Percentiles rank a stretch among this genome's conserved stretches.
Evolutionary conservation across 2,329 filamentous ascomycete genomes (phyloP).

Genomic region (Clonostachys byssicola): DNA sequence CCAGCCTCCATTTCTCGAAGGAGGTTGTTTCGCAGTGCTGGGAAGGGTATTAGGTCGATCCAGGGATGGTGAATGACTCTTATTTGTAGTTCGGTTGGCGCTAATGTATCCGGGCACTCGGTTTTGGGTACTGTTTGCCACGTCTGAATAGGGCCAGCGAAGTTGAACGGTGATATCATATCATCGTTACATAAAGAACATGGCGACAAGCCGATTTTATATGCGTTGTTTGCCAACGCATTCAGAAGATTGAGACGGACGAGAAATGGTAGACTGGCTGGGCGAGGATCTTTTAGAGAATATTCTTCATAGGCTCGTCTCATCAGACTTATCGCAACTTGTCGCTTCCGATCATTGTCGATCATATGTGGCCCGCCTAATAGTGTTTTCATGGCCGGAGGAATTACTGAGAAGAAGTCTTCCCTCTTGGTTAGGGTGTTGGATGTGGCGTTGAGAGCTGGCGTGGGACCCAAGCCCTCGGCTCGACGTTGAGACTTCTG

Average conservation of each 20-base stretch:
- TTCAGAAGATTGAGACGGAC: constrained; percentile 5
- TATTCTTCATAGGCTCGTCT: background rate
- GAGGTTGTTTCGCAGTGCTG: constrained; percentile 24
- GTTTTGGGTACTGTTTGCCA: background rate
- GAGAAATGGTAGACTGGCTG: constrained; percentile 1
- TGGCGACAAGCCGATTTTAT: background rate
- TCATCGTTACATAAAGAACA: background rate
- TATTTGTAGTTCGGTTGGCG: background rate
- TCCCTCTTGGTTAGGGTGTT: background rate
- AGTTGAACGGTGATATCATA: background rate
- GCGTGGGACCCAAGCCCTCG: constrained; percentile 40
- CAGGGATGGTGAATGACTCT: constrained; percentile 23
- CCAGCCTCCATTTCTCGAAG: constrained; percentile 6
- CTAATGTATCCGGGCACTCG: background rate
- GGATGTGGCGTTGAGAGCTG: constrained; percentile 38
- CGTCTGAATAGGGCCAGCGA: background rate
- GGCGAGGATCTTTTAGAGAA: background rate
- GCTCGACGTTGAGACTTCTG: too few species aligned
- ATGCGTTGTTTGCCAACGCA: constrained; percentile 3
- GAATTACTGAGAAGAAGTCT: background rate
- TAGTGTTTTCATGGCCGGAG: background rate
- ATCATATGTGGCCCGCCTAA: background rate
- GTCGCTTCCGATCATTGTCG: background rate
- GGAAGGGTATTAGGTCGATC: constrained; percentile 26
- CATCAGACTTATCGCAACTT: background rate